A percentile compares a stretch with the other conserved stretches of the same genome.
Evolutionary conservation across 192 early-diverging fungal species (phyloP).

Genomic region (Coemansia sp.): DNA sequence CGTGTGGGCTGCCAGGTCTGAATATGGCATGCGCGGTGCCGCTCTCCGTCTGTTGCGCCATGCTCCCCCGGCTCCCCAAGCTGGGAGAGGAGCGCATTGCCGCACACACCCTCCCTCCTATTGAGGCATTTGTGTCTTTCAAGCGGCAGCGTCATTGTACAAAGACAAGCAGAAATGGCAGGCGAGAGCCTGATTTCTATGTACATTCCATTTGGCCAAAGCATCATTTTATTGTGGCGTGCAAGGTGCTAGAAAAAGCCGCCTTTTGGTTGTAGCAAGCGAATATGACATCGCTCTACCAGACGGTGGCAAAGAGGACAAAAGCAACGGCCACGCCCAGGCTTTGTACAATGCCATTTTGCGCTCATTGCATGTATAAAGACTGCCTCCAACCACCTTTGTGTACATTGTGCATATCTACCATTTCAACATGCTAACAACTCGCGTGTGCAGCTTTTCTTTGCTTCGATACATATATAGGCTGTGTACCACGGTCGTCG

Average conservation of each 20-base stretch:
- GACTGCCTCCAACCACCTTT: neutral
- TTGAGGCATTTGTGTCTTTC: neutral
- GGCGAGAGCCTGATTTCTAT: constrained; percentile 3
- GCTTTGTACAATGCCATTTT: constrained; percentile 1
- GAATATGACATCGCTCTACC: neutral
- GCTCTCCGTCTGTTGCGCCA: neutral
- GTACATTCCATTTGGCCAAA: neutral
- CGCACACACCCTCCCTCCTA: neutral
- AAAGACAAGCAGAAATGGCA: neutral
- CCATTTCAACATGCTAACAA: constrained; percentile 2
- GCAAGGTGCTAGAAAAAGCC: neutral
- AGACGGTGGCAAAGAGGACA: neutral
- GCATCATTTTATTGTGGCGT: neutral
- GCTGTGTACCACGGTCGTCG: neutral
- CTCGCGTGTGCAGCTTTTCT: neutral
- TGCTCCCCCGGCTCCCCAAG: constrained; percentile 1
- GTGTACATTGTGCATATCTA: constrained; percentile 8
- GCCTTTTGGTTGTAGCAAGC: neutral
- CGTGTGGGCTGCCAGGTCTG: constrained; percentile 4
- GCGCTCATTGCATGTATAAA: constrained; percentile 1
- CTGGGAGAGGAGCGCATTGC: too few relatives aligned
- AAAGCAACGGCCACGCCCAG: neutral
- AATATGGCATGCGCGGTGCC: neutral
- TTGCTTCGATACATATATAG: constrained; percentile 11
- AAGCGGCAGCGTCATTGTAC: neutral